These are phyloP conservation scores for Lablab purpureus DNA, from an alignment of 306 rosid species.

Conservation along the genomic window DNA sequence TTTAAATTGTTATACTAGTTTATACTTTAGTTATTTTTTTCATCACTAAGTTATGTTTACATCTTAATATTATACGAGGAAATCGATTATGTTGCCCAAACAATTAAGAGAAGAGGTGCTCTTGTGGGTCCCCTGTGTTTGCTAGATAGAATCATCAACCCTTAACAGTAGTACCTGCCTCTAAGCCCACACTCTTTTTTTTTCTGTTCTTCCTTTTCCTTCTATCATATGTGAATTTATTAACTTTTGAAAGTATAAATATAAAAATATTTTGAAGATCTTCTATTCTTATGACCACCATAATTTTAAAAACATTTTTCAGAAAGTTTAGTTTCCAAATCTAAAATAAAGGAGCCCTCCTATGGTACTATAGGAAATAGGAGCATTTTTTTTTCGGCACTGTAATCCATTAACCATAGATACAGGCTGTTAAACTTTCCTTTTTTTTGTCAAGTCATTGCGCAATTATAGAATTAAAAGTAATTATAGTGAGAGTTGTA, in stretches of 20 bases:
- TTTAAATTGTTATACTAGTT: too few relatives aligned
- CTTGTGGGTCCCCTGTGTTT: conserved; percentile 46
- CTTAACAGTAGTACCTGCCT: neutral
- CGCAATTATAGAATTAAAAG: neutral
- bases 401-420: neutral
- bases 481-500: neutral
- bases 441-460: neutral
- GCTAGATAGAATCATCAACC: conserved; percentile 20
- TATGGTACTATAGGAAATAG: too few relatives aligned
- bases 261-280: too few relatives aligned
- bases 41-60: too few relatives aligned
- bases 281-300: too few relatives aligned
- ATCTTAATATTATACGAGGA: too few relatives aligned
- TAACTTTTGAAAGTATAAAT: too few relatives aligned
- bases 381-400: neutral
- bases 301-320: too few relatives aligned
- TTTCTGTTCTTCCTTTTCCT: neutral
- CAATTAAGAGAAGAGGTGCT: neutral
- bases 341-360: too few relatives aligned
- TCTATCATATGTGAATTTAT: too few relatives aligned
- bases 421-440: neutral
- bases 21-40: too few relatives aligned
- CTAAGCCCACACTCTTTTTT: neutral
- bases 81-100: conserved; percentile 31
- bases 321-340: too few relatives aligned